Percentiles rank a stretch among this genome's conserved stretches.
phyloP scores from a whole-genome alignment of 345 rosid species.

The Adansonia digitata region DNA sequence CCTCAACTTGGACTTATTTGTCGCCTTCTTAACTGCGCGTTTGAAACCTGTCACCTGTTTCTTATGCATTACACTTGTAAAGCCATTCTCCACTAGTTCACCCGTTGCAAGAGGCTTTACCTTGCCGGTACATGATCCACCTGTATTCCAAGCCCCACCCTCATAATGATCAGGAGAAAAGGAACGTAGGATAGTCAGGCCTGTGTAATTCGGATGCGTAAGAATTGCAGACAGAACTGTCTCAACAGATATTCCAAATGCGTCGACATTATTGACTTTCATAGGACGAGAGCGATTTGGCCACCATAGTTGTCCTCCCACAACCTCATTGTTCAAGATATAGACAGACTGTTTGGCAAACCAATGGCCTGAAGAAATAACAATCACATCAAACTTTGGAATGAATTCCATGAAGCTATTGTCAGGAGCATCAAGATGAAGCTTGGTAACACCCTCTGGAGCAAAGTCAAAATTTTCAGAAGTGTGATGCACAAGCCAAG shows the following conservation, averaged over 20 bases:
- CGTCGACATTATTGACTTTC: slow-evolving; percentile 79
- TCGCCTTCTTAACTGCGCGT: slow-evolving; percentile 35
- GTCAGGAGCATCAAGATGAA: slow-evolving; percentile 79
- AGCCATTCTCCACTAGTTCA: slow-evolving; percentile 70
- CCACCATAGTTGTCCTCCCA: slow-evolving; percentile 98
- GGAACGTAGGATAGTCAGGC: slow-evolving; percentile 72
- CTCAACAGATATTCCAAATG: slow-evolving; percentile 85
- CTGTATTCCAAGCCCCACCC: slow-evolving; percentile 97
- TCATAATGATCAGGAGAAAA: slow-evolving; percentile 97
- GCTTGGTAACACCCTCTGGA: slow-evolving; percentile 69
- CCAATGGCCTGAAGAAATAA: slow-evolving; percentile 98
- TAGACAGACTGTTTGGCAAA: slow-evolving; percentile 93
- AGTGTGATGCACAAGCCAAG: slow-evolving; percentile 88
- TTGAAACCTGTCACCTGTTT: slow-evolving; percentile 72
- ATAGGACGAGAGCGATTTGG: slow-evolving; percentile 58
- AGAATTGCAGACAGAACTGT: slow-evolving; percentile 63
- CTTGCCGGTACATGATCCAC: slow-evolving; percentile 97
- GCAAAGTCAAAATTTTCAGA: slow-evolving; percentile 59
- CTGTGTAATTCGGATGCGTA: slow-evolving; percentile 71
- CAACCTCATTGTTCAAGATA: slow-evolving; percentile 68
- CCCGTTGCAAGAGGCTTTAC: slow-evolving; percentile 56
- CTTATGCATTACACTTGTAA: slow-evolving; percentile 69
- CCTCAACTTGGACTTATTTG: slow-evolving; percentile 47
- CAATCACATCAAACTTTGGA: slow-evolving; percentile 66
- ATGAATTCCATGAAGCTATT: slow-evolving; percentile 60